Evolutionary conservation across 805 yeast genomes (phyloP).

Genomic region (Wickerhamiella lipophila): DNA sequence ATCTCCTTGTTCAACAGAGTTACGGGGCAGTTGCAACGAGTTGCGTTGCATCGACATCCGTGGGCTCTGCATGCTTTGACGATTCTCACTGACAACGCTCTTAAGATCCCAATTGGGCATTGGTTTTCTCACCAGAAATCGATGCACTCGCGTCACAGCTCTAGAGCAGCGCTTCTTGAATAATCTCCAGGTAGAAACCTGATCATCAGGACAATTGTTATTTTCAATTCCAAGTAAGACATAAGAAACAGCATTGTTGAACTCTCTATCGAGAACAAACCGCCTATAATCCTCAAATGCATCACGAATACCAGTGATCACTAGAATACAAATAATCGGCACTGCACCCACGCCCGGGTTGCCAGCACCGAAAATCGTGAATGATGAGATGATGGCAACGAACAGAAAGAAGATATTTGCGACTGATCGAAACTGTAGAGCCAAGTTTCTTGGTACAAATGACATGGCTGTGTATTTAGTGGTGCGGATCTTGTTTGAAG

Average conservation of each 20-base stretch:
- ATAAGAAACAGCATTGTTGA: constrained; percentile 60
- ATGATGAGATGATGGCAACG: constrained; percentile 65
- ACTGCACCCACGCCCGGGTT: constrained; percentile 67
- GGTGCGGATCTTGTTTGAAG: constrained; percentile 89
- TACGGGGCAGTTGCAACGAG: not conserved
- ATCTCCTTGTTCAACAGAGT: too few species aligned
- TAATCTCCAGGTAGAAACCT: constrained; percentile 52
- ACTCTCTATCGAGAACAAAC: constrained; percentile 49
- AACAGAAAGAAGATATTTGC: constrained; percentile 84
- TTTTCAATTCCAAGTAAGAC: constrained; percentile 43
- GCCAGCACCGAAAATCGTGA: constrained; percentile 63
- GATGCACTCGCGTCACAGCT: not conserved
- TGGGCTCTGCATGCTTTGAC: not conserved
- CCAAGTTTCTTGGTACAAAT: constrained; percentile 75
- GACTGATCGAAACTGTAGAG: constrained; percentile 69
- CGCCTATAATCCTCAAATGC: constrained; percentile 70
- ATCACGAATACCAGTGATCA: constrained; percentile 63
- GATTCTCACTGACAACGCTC: not conserved
- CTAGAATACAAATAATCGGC: constrained; percentile 67
- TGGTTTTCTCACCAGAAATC: constrained; percentile 1
- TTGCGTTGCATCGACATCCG: not conserved
- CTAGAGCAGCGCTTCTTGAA: constrained; percentile 49
- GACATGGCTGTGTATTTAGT: constrained; percentile 89
- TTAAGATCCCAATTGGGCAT: constrained; percentile 6
- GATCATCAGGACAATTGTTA: constrained; percentile 44